Conservation (phyloP, 2,329 filamentous ascomycete genomes). For the Boeremia exigua region DNA sequence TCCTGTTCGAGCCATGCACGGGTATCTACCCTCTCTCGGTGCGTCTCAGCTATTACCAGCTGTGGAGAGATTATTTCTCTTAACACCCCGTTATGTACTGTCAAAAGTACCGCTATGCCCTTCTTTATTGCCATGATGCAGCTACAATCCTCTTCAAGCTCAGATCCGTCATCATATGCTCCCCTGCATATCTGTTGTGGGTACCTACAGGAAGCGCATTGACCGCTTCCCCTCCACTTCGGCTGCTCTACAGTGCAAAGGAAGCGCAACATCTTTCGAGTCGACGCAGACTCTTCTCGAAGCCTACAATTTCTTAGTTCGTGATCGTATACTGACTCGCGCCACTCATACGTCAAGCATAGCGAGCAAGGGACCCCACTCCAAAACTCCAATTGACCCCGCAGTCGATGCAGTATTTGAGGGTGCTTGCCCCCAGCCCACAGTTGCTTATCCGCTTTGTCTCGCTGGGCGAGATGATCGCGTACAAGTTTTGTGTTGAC, state of each 20-base stretch:
- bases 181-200: constrained; percentile 3
- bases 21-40: constrained; percentile 2
- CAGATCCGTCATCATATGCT: constrained; percentile 1
- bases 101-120: constrained; percentile 3
- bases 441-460: constrained; percentile 2
- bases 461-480: background rate
- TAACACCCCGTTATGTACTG: constrained; percentile 1
- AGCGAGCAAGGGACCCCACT: background rate
- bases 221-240: background rate
- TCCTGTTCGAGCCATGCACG: constrained; percentile 1
- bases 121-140: constrained; percentile 4
- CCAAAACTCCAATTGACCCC: constrained; percentile 3
- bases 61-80: constrained; percentile 3
- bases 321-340: constrained; percentile 3
- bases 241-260: constrained; percentile 3
- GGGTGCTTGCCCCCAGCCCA: background rate
- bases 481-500: constrained; percentile 3
- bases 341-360: constrained; percentile 1
- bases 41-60: constrained; percentile 3
- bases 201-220: constrained; percentile 3
- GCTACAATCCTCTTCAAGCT: constrained; percentile 1
- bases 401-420: constrained; percentile 2
- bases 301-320: background rate
- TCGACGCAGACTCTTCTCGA: constrained; percentile 2
- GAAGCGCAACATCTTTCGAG: constrained; percentile 1